Percentiles rank a stretch among this genome's conserved stretches.
Conservation (phyloP, 1,284 basidiomycete species). For the Moesziomyces aphidis region DNA sequence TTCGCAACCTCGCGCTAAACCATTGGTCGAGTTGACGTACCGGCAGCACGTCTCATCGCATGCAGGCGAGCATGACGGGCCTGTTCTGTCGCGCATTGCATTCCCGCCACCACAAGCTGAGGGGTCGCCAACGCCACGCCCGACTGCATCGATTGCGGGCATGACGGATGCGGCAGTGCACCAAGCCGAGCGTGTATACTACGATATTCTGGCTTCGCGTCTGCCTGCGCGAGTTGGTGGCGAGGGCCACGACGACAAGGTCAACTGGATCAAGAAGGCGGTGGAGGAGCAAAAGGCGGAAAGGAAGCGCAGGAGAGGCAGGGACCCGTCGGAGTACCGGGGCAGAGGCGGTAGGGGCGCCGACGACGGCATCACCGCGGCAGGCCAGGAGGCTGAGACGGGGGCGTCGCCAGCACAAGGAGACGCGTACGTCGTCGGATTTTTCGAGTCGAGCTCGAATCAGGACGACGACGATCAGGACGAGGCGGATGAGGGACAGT, state of each 20-base stretch:
- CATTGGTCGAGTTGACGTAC: conserved; percentile 35
- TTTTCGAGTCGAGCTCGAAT: conserved; percentile 21
- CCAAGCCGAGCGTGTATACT: conserved; percentile 44
- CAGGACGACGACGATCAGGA: conserved; percentile 10
- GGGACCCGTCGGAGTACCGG: conserved; percentile 52
- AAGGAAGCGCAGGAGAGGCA: conserved; percentile 29
- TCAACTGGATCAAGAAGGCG: conserved; percentile 73
- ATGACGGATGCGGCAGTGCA: conserved; percentile 32
- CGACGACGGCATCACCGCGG: conserved; percentile 33
- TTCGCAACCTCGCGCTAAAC: background rate
- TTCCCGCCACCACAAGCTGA: conserved; percentile 20
- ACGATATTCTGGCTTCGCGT: conserved; percentile 66
- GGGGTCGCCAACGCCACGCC: background rate
- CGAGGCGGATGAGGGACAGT: conserved; percentile 12
- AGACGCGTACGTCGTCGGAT: conserved; percentile 10
- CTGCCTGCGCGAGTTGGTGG: background rate
- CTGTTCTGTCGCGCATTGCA: conserved; percentile 15
- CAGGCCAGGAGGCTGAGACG: background rate
- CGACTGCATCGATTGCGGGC: conserved; percentile 27
- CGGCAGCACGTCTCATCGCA: conserved; percentile 12
- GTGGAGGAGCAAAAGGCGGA: conserved; percentile 75
- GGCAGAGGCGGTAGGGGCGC: conserved; percentile 49
- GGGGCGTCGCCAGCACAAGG: background rate
- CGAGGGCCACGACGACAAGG: conserved; percentile 18
- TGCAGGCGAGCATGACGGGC: background rate